Evolutionary conservation across 257 asterid species (phyloP).

Genomic region (Solanum infundibuliforme): DNA sequence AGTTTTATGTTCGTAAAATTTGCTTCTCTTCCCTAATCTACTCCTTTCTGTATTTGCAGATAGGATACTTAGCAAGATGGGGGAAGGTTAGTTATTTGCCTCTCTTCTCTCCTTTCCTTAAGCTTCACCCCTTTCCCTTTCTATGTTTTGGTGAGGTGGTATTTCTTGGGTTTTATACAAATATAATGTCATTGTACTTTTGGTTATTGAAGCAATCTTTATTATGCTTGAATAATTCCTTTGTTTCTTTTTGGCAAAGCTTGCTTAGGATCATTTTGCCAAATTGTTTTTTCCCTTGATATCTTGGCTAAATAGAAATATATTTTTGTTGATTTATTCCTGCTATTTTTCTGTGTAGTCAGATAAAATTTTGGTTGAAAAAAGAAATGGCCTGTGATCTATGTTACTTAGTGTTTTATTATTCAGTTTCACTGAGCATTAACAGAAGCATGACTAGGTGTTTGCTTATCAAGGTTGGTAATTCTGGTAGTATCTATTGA

Average conservation of each 20-base stretch:
- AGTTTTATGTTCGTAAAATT: background rate
- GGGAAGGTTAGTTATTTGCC: slow-evolving; percentile 78
- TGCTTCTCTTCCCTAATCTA: background rate
- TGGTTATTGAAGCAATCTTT: background rate
- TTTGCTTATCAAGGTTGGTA: background rate
- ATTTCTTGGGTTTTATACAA: background rate
- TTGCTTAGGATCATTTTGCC: background rate
- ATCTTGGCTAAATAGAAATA: slow-evolving; percentile 42
- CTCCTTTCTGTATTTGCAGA: slow-evolving; percentile 36
- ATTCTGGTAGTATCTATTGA: background rate
- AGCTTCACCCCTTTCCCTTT: background rate
- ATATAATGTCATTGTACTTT: background rate
- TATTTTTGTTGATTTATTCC: slow-evolving; percentile 63
- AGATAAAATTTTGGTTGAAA: background rate
- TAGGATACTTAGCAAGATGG: slow-evolving; percentile 82
- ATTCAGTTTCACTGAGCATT: background rate
- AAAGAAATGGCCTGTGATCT: background rate
- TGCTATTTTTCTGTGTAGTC: slow-evolving; percentile 66
- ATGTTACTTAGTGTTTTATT: background rate
- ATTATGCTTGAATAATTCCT: background rate
- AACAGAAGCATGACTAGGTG: background rate
- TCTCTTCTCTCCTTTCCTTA: background rate
- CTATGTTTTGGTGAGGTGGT: background rate
- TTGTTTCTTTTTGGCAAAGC: background rate
- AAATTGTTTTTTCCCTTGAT: slow-evolving; percentile 34